These are phyloP conservation scores for Hibiscus trionum DNA, from an alignment of 345 rosid species.

Conservation along the genomic window DNA sequence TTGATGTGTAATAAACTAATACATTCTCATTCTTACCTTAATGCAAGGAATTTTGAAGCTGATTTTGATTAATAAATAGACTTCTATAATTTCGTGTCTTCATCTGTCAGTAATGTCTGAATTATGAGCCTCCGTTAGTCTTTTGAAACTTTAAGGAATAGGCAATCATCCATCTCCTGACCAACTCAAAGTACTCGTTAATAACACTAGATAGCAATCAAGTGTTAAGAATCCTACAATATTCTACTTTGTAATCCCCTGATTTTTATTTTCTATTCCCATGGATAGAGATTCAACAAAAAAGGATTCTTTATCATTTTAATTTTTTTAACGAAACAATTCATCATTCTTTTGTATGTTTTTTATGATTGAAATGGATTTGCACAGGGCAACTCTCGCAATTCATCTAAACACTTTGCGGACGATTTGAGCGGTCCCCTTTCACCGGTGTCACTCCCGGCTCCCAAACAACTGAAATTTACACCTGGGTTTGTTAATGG, in stretches of 20 bases:
- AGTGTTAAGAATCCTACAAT: background rate
- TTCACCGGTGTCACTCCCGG: constrained; percentile 58
- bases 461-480: constrained; percentile 66
- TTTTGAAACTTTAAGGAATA: background rate
- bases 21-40: background rate
- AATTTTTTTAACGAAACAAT: too few species aligned
- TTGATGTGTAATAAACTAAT: background rate
- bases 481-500: constrained; percentile 48
- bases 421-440: constrained; percentile 32
- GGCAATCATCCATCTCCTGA: background rate
- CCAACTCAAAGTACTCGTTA: background rate
- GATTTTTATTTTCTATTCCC: constrained; percentile 1
- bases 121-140: background rate
- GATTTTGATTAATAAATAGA: background rate
- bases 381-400: constrained; percentile 36
- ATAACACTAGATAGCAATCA: background rate
- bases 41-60: background rate
- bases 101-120: background rate
- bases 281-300: too few species aligned
- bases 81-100: constrained; percentile 2
- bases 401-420: constrained; percentile 37
- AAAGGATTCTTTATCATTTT: too few species aligned
- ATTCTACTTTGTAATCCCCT: background rate
- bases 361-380: constrained; percentile 2
- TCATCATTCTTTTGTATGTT: too few species aligned